Evolutionary conservation across 352 stramenopile species (phyloP).

Genomic region (Hyphochytrium catenoides): DNA sequence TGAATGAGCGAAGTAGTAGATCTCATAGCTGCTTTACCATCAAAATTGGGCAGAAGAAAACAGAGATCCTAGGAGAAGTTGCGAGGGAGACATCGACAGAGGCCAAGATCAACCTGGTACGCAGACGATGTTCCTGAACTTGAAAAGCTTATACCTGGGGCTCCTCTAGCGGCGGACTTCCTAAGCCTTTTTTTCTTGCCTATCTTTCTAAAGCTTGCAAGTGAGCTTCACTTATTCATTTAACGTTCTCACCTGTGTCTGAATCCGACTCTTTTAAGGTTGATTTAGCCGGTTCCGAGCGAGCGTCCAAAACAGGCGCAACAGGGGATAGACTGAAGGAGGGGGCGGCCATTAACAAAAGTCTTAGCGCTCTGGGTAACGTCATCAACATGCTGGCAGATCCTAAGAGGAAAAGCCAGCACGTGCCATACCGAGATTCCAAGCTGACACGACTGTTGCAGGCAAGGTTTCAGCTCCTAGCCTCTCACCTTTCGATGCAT

Average conservation of each 20-base stretch:
- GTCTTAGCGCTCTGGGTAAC: slow-evolving; percentile 62
- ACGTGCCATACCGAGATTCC: slow-evolving; percentile 73
- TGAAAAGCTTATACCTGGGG: no score
- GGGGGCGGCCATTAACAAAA: slow-evolving; percentile 75
- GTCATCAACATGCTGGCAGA: slow-evolving; percentile 71
- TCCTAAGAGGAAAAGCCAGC: slow-evolving; percentile 31
- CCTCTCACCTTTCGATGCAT: no score
- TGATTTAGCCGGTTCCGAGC: slow-evolving; percentile 66
- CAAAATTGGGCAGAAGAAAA: slow-evolving; percentile 57
- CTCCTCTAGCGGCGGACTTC: no score
- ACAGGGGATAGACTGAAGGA: slow-evolving; percentile 64
- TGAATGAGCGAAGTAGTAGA: slow-evolving; percentile 67
- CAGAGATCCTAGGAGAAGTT: slow-evolving; percentile 16
- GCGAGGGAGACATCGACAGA: slow-evolving; percentile 49
- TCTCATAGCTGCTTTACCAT: slow-evolving; percentile 76
- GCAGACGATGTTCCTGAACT: no score
- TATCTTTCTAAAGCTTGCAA: no score
- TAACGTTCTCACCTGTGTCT: no score
- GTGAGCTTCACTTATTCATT: no score
- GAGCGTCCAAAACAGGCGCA: slow-evolving; percentile 59
- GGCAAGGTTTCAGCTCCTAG: no score
- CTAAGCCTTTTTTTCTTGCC: no score
- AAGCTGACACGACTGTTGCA: slow-evolving; percentile 69
- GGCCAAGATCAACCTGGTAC: slow-evolving; percentile 71
- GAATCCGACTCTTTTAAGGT: no score